Base-by-base conservation (phyloP, 2,329 filamentous ascomycete genomes). In the Aureobasidium sp. region DNA sequence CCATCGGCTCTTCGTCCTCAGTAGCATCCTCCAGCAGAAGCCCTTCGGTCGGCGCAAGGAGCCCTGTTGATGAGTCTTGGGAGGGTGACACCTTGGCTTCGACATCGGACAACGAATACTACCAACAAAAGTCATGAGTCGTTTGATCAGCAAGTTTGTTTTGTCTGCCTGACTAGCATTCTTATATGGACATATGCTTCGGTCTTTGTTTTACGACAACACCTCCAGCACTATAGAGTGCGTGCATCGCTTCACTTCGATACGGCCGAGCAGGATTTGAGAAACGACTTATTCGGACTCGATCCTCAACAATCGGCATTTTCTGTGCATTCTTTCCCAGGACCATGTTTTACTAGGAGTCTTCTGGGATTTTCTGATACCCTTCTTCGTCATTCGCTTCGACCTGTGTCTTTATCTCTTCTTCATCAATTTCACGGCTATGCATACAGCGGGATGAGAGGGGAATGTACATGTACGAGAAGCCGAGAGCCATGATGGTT, bases 1-100 rank as follows among this genome's bases (percentile, higher is more conserved):
- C 91, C 9, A 84, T 93, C 50, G 91, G 89, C 64, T 94, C 90
- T 68, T 91, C 87, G 61, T 94, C 89, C 0, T 87, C 84, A 42
- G 84, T 88, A 72, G 89, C 87, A 42, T 87, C 83, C 27, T 83
- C 84, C 55, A 84, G 82, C 55, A 73, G 84, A 57, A 87, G 84
- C 69, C 84, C 84, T 26, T 81, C 78, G 34, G 70, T 76, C 44
- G 78, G 74, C 39, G 68, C 72, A 64, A 73, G 75, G 29, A 79
- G 77, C 46, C 78, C 79, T 27, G 70, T 83, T 36, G 84, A 86
- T 66, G 85, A 87, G 65, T 72, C 78, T 15, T 84, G 82, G 82
- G 82, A 84, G 67, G 81, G 81, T 55, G 82, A 84, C 56, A 84
- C 82, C 8, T 72, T 84, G 55, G 79, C 76, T 10, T 74, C 72